Evolutionary conservation across 2,329 filamentous ascomycete genomes (phyloP).

Genomic region (Nothophaeocryptopus gaeumannii): DNA sequence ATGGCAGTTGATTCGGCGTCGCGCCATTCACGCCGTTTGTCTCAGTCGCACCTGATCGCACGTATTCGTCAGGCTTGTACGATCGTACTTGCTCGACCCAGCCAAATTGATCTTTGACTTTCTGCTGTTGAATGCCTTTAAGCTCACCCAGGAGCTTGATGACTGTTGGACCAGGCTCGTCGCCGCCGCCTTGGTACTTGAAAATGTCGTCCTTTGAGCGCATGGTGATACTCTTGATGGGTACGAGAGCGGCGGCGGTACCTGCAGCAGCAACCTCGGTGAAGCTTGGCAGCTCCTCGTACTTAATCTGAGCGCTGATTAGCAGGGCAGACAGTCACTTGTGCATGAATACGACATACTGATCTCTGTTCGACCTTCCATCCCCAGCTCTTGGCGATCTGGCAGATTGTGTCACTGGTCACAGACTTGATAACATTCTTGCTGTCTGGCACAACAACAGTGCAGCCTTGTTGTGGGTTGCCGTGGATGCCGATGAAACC

Average conservation of each 20-base stretch:
- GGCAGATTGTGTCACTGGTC: constrained; percentile 73
- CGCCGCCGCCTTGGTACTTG: constrained; percentile 53
- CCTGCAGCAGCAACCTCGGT: constrained; percentile 86
- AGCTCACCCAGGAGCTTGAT: constrained; percentile 70
- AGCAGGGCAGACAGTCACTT: neutral
- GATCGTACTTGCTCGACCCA: constrained; percentile 59
- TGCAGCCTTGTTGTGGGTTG: constrained; percentile 53
- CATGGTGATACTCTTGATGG: constrained; percentile 85
- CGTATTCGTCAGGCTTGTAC: constrained; percentile 36
- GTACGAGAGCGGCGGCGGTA: constrained; percentile 86
- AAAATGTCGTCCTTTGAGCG: constrained; percentile 57
- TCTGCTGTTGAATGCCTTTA: constrained; percentile 82
- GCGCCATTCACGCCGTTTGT: constrained; percentile 3
- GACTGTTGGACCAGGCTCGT: constrained; percentile 72
- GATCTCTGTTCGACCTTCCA: constrained; percentile 78
- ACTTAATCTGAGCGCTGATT: constrained; percentile 54
- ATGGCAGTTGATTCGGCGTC: constrained; percentile 27
- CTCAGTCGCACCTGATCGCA: constrained; percentile 19
- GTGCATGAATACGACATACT: constrained; percentile 43
- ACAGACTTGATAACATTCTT: constrained; percentile 84
- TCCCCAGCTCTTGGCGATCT: constrained; percentile 73
- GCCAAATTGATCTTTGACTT: constrained; percentile 70
- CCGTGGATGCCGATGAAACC: constrained; percentile 81
- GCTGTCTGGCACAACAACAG: constrained; percentile 82
- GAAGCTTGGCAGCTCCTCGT: constrained; percentile 62